Percentiles rank a stretch among this genome's conserved stretches.
phyloP scores from a whole-genome alignment of 1,284 basidiomycete species.

The Mycena citricolor region DNA sequence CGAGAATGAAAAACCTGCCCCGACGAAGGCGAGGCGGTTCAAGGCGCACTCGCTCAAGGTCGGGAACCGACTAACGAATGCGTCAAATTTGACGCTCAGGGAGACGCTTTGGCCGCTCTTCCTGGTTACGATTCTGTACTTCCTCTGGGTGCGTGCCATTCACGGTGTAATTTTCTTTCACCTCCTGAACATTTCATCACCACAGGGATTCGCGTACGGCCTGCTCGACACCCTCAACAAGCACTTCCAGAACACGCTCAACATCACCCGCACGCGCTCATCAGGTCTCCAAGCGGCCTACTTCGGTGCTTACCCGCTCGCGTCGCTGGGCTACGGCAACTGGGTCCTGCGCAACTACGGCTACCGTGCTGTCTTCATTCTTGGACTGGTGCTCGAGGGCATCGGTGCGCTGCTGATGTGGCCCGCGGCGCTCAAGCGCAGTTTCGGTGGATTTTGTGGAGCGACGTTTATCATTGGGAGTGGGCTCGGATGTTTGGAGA shows the following conservation, averaged over 20 bases:
- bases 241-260: slow-evolving; percentile 74
- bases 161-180: neutral
- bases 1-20: no score
- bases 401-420: slow-evolving; percentile 38
- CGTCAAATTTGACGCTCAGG: slow-evolving; percentile 31
- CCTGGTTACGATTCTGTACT: slow-evolving; percentile 36
- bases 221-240: slow-evolving; percentile 85
- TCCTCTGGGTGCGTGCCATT: slow-evolving; percentile 32
- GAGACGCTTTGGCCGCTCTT: slow-evolving; percentile 35
- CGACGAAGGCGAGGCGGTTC: slow-evolving; percentile 1
- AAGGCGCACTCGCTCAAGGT: slow-evolving; percentile 29
- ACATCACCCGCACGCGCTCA: slow-evolving; percentile 74
- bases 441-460: slow-evolving; percentile 39
- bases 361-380: slow-evolving; percentile 35
- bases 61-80: slow-evolving; percentile 33
- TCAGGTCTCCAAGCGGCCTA: slow-evolving; percentile 86
- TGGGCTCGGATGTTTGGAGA: slow-evolving; percentile 35
- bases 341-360: slow-evolving; percentile 35
- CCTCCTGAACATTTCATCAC: no score
- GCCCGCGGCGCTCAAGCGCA: slow-evolving; percentile 35
- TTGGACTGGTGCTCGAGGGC: slow-evolving; percentile 33
- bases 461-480: slow-evolving; percentile 38
- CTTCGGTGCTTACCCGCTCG: slow-evolving; percentile 62
- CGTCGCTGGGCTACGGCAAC: slow-evolving; percentile 35
- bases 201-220: slow-evolving; percentile 72